Evolutionary conservation across 768 basidiomycete genomes (phyloP).

Genomic region (Trametes villosa): DNA sequence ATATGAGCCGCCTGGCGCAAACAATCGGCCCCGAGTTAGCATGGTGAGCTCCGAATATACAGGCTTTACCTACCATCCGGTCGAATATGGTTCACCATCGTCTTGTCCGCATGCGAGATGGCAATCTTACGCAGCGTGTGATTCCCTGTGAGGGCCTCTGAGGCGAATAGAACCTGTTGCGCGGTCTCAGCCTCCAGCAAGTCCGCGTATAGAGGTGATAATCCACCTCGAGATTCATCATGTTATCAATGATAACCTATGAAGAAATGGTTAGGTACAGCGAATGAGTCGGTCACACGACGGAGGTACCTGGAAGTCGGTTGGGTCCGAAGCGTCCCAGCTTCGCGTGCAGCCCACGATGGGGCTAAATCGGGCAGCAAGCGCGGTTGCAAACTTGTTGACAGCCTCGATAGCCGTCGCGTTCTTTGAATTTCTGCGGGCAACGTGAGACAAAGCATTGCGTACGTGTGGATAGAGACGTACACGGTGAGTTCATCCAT

Average conservation of each 20-base stretch:
- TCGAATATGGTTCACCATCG: slow-evolving; percentile 68
- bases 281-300: neutral
- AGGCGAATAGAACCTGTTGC: slow-evolving; percentile 55
- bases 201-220: too few relatives aligned
- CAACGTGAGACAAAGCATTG: neutral
- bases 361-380: slow-evolving; percentile 61
- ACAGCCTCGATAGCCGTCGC: slow-evolving; percentile 58
- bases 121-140: slow-evolving; percentile 62
- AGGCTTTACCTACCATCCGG: slow-evolving; percentile 51
- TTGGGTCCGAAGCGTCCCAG: slow-evolving; percentile 64
- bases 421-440: slow-evolving; percentile 58
- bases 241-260: slow-evolving; percentile 77
- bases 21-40: too few relatives aligned
- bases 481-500: slow-evolving; percentile 63
- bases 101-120: slow-evolving; percentile 65
- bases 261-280: neutral
- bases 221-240: slow-evolving; percentile 71
- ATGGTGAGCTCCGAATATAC: neutral
- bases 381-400: slow-evolving; percentile 57
- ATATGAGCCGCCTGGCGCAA: slow-evolving; percentile 38
- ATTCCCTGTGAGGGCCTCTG: slow-evolving; percentile 62
- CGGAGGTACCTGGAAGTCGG: slow-evolving; percentile 55
- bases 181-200: neutral
- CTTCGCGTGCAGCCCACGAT: slow-evolving; percentile 71
- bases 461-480: slow-evolving; percentile 27